Percentiles rank a stretch among this genome's conserved stretches.
Evolutionary conservation across 495 filamentous ascomycete genomes (phyloP).

Genomic region (Copromyces sp.): DNA sequence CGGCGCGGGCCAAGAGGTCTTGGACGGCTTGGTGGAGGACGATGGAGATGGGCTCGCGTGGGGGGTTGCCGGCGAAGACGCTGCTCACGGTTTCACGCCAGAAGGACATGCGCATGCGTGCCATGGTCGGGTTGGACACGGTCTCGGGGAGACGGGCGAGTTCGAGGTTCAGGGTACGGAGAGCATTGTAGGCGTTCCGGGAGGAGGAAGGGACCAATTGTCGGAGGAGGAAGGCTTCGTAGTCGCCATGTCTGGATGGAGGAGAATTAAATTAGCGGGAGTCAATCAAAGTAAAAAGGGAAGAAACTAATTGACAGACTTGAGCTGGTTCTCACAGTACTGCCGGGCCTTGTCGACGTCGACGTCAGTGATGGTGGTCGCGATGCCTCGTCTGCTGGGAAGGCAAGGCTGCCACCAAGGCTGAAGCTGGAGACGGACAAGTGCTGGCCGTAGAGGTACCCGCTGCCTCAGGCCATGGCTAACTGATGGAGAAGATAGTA

Average conservation of each 20-base stretch:
- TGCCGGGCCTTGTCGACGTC: conserved; percentile 37
- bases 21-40: conserved; percentile 61
- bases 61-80: conserved; percentile 59
- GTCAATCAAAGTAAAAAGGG: background rate
- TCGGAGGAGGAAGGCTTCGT: conserved; percentile 75
- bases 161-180: conserved; percentile 88
- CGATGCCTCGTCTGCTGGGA: conserved; percentile 3
- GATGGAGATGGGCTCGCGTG: conserved; percentile 85
- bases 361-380: conserved; percentile 18
- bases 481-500: conserved; percentile 2
- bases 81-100: conserved; percentile 78
- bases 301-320: conserved; percentile 15
- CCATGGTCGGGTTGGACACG: conserved; percentile 70
- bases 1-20: conserved; percentile 42
- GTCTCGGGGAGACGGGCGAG: conserved; percentile 79
- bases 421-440: background rate
- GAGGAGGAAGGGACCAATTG: conserved; percentile 65
- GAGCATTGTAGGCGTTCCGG: conserved; percentile 75
- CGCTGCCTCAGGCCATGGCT: conserved; percentile 11
- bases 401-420: background rate
- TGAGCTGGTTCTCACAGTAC: conserved; percentile 40
- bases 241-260: conserved; percentile 44
- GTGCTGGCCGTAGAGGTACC: conserved; percentile 2
- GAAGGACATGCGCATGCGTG: conserved; percentile 83
- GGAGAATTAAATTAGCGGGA: background rate